phyloP scores from a whole-genome alignment of 2,329 filamentous ascomycete species.

The Microsporum ferrugineum region DNA sequence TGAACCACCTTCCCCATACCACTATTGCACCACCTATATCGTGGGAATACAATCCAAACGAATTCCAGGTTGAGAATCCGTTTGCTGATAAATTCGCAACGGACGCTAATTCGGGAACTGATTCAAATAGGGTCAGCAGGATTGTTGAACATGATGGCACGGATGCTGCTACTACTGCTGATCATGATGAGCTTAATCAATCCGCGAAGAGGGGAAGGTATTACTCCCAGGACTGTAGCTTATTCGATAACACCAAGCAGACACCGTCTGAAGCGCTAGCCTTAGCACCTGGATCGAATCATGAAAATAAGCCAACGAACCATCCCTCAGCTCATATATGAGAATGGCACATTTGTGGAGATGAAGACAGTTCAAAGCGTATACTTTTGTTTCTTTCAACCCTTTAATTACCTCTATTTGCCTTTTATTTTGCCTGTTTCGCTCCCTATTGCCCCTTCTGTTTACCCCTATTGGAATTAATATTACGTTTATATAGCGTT shows the following conservation, averaged over 20 bases:
- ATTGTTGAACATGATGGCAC: neutral
- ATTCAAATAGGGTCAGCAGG: neutral
- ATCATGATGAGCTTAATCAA: neutral
- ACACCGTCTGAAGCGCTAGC: neutral
- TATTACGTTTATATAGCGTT: neutral
- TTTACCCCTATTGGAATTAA: neutral
- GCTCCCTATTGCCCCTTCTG: neutral
- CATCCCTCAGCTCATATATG: neutral
- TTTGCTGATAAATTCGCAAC: constrained; percentile 27
- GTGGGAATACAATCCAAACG: constrained; percentile 29
- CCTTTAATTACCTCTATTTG: neutral
- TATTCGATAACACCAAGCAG: constrained; percentile 3
- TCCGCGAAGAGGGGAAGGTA: constrained; percentile 7
- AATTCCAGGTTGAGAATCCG: constrained; percentile 33
- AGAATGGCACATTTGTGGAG: neutral
- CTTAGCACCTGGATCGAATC: neutral
- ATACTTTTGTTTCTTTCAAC: neutral
- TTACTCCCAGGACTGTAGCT: neutral
- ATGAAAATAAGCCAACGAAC: neutral
- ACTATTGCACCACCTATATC: constrained; percentile 7
- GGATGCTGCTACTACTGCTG: neutral
- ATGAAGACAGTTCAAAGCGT: neutral
- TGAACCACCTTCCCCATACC: constrained; percentile 10
- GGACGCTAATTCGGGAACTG: constrained; percentile 4
- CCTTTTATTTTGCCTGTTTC: neutral